Evolutionary conservation across 192 early-diverging fungal species (phyloP).

Genomic region (Rhizophagus sp.): DNA sequence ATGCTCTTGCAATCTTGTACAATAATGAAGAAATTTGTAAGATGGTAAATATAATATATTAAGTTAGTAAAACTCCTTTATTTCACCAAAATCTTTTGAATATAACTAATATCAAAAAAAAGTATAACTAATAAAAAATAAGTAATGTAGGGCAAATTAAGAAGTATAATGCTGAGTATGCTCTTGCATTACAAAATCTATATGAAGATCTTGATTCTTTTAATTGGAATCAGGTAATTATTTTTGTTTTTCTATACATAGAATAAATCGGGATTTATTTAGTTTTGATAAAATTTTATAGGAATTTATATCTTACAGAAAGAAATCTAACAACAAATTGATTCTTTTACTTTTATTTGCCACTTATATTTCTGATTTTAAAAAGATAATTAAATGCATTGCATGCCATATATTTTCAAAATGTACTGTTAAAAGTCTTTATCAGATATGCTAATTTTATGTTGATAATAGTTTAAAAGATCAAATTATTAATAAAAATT

Average conservation of each 20-base stretch:
- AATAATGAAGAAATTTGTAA: conserved; percentile 6
- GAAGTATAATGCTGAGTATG: background rate
- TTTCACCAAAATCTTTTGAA: background rate
- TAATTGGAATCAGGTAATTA: background rate
- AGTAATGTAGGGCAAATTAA: background rate
- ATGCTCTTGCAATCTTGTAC: background rate
- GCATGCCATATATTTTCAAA: background rate
- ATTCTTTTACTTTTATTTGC: background rate
- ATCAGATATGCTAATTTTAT: background rate
- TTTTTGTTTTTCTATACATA: too few relatives aligned
- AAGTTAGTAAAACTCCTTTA: background rate
- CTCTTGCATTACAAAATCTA: background rate
- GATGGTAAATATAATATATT: background rate
- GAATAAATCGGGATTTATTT: too few relatives aligned
- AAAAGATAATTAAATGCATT: background rate
- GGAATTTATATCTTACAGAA: background rate
- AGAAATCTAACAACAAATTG: background rate
- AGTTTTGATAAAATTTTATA: background rate
- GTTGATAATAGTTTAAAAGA: background rate
- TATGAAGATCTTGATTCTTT: background rate
- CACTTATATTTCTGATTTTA: background rate
- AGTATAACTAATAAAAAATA: background rate
- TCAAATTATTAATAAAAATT: conserved; percentile 17
- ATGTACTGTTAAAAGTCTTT: background rate
- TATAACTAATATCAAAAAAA: background rate